Evolutionary conservation across 2,329 filamentous ascomycete genomes (phyloP).

Genomic region (Dendryphion nanum): DNA sequence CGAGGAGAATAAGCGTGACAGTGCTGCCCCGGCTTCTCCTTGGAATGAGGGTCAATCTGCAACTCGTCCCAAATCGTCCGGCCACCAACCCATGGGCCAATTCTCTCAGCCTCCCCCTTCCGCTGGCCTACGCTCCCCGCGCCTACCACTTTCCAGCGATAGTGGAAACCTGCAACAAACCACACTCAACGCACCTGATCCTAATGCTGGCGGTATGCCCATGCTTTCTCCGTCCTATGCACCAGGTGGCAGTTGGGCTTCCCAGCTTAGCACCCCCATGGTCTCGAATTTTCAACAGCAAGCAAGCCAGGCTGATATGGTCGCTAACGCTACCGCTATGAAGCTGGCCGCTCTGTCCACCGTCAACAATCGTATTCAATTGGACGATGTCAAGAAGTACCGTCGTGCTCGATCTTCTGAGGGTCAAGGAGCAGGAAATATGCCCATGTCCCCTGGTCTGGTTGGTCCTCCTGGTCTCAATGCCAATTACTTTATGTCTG

Average conservation of each 20-base stretch:
- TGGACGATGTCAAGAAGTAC: slow-evolving; percentile 96
- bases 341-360: slow-evolving; percentile 95
- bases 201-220: slow-evolving; percentile 68
- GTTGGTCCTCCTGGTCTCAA: slow-evolving; percentile 60
- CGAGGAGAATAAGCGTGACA: slow-evolving; percentile 63
- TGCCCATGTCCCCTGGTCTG: slow-evolving; percentile 65
- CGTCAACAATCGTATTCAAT: slow-evolving; percentile 94
- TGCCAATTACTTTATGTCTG: slow-evolving; percentile 87
- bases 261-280: slow-evolving; percentile 98
- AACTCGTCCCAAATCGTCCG: slow-evolving; percentile 73
- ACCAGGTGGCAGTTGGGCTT: slow-evolving; percentile 92
- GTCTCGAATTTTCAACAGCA: slow-evolving; percentile 72
- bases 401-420: slow-evolving; percentile 88
- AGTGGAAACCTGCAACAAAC: slow-evolving; percentile 76
- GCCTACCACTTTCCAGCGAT: slow-evolving; percentile 65
- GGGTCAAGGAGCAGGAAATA: slow-evolving; percentile 60
- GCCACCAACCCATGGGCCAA: slow-evolving; percentile 79
- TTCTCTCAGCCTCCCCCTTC: slow-evolving; percentile 77
- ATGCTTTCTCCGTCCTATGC: slow-evolving; percentile 77
- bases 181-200: slow-evolving; percentile 72
- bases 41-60: slow-evolving; percentile 67
- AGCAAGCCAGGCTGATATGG: slow-evolving; percentile 86
- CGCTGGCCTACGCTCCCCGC: slow-evolving; percentile 76
- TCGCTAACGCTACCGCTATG: slow-evolving; percentile 98
- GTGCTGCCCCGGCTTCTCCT: slow-evolving; percentile 68